Base-by-base conservation (phyloP, 345 rosid genomes). In the Boechera divaricarpa region DNA sequence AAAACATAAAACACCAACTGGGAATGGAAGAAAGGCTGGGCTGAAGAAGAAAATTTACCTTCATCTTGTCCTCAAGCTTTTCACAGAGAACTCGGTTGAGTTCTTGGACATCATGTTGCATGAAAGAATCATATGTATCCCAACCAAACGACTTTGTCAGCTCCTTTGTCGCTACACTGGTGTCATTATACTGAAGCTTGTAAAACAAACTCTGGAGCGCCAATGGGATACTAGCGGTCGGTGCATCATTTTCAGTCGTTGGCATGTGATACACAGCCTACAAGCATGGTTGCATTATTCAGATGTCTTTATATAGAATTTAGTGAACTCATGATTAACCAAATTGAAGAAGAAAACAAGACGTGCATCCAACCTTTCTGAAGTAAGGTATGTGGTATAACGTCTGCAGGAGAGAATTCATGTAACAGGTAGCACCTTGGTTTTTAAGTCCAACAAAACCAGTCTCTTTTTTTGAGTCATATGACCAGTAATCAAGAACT, bases 261-360 rank as follows among this genome's bases (percentile, higher is more conserved):
- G 98, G 98, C 98, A 94, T 94, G 81, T 94, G 98, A 76, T 94
- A 94, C 54, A 94, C 98, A 47, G 98, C 97, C 98, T 94, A 88
- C 73, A 82, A 26, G 69, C 7, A 72, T 31, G 4, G 11, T 51
- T 73, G 47, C 48, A 67, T 59, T 68, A 60, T 62, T 63, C 61
- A 80, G 76, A 73, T 13, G 55, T 45, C 65, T 77, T 28, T 49
- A 41, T 35, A 60, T 26, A 61, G 51, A 58, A 48, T 53, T 42
- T 21, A 12, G 41, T 6, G 39, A 49, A 48, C 11, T 21, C 18
- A 10, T 70, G 61, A 41, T 60, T 58, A 48, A 29, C 65, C 48
- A 62, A 57, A 63, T 41, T 31, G 33, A 69, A 21, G 26, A 73
- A 71, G 4, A 63, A 72, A 64, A 42, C 67, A 68, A 52, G 42